Base-by-base conservation (phyloP, 371 early-diverging fungal species). In the Mucor indicus region DNA sequence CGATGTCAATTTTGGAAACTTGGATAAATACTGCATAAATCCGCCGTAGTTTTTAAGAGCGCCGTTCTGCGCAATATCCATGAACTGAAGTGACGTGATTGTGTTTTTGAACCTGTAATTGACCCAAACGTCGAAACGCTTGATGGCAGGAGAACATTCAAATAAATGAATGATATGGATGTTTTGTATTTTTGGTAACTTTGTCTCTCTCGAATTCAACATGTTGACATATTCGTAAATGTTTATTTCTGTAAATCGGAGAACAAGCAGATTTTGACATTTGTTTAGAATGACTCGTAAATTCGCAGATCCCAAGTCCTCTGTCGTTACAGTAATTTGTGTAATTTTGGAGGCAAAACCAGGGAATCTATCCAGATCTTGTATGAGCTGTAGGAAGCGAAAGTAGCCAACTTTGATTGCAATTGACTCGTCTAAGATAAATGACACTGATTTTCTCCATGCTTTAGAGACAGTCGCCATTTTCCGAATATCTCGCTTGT, bases 61-160 rank as follows among this genome's bases (percentile, higher is more conserved):
- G 20, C 30, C 44, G 20, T 51, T 44, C 0, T 29, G 23, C 13
- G 38, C 38, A 16, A 44, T 22, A 29, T 43, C 44, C 15, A 21
- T 16, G 5, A 51, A 30, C 11, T 51, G 44, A 13, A 51, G 5
- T 2, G 21, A 17, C 11, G 44, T 44, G n/a, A 51, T 51, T 0
- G 52, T 44, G 12, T 21, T 7, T 12, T 44, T 36, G 23, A 44
- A 51, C 15, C 44, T 29, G n/a, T 37, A 38, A 13, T 43, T 37
- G 21, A 51, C 30, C 44, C 52, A 43, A 2, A 51, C 12, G 19
- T 51, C 38, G 23, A 51, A 51, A 2, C 44, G 12, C 23, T 44
- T 13, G 5, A 51, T 38, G 2, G 43, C 51, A 7, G 43, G 44
- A 2, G 43, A 42, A 19, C 43, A 41, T 4, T n/a, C 25, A 7